Base-by-base conservation (phyloP, 2,329 filamentous ascomycete genomes). In the Thelonectria olida region DNA sequence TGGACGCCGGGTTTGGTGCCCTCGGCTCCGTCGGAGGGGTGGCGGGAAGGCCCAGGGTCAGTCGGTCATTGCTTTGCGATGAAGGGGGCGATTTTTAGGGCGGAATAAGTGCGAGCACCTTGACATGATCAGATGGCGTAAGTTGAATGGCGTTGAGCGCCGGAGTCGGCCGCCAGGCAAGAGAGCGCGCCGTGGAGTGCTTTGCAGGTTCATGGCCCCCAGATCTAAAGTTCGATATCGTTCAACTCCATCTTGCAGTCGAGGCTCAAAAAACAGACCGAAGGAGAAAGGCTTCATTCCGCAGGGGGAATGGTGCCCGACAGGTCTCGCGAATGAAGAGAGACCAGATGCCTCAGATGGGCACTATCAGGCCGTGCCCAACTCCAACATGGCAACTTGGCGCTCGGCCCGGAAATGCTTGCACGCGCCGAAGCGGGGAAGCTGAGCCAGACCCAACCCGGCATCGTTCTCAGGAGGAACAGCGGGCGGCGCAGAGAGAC, bases 1-100 rank as follows among this genome's bases (percentile, higher is more conserved):
- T 62, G 34, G 53, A 56, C 52, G 38, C 38, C 44, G 65, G 66
- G 66, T 61, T 71, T 66, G 67, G 67, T 68, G 62, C 56, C 66
- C 67, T 70, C 67, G 69, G 67, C 69, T 70, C 67, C 69, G 69
- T 70, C 64, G 66, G 67, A 63, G 67, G 52, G 61, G 69, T 71
- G 69, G 69, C 69, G 69, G 69, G 69, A 72, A 69, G 57, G 60
- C 60, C 66, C 67, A 69, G 67, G 67, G 66, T 71, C 61, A 55
- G 63, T 67, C 42, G 19, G 12, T 27, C 67, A 67, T 60, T 62
- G 64, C 64, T 69, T 60, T 65, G 64, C 57, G 66, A 67, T 70
- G 65, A 71, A 71, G 68, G 63, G n/a, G 69, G 66, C 58, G 54
- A 65, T 27, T 34, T 58, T 61, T 63, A 62, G 69, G 65, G 61